Base-by-base conservation (phyloP, 2,329 filamentous ascomycete species). In the Scedosporium minutisporum region DNA sequence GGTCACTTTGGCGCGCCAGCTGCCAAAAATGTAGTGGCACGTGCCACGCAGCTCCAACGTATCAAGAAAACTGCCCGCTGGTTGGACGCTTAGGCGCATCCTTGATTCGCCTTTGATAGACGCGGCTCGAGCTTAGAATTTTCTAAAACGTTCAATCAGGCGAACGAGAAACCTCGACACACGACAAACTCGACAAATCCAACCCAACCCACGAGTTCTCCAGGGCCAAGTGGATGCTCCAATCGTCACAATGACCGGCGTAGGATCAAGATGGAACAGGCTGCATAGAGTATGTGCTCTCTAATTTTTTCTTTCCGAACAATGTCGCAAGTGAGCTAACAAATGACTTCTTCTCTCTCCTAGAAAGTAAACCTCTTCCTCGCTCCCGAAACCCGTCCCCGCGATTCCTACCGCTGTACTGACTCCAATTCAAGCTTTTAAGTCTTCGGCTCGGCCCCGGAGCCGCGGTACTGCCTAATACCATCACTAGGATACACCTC, bases 391-490 rank as follows among this genome's bases (percentile, higher is more conserved):
- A 42, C 21, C 62, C 67, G 3, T 23, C 3, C 21, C 12, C 64
- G 67, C 57, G 38, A 61, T 44, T 21, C 58, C 57, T 58, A 57
- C 59, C 58, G 57, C 65, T 62, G 62, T 64, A 62, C 63, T 66
- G 21, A 53, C 53, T 12, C 41, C 9, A 18, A 59, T 27, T 41
- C 25, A 58, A 95, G 89, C 79, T 96, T 60, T 81, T 95, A 66
- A 79, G 81, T 70, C 80, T 97, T 75, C 86, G 88, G 72, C 81
- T 89, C 72, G 95, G 93, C 64, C 87, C 90, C 33, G 95, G 93
- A 63, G 92, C 95, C 53, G 88, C 90, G 21, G 79, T 91, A 67
- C 81, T 99, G 25, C 91, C 93, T 0, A 80, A 86, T 33, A 85
- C 91, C 70, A 84, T 96, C 62, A 86, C 87, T 57, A 82, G 85